phyloP scores from a whole-genome alignment of 305 asterid genomes.

The Salvia sclarea region DNA sequence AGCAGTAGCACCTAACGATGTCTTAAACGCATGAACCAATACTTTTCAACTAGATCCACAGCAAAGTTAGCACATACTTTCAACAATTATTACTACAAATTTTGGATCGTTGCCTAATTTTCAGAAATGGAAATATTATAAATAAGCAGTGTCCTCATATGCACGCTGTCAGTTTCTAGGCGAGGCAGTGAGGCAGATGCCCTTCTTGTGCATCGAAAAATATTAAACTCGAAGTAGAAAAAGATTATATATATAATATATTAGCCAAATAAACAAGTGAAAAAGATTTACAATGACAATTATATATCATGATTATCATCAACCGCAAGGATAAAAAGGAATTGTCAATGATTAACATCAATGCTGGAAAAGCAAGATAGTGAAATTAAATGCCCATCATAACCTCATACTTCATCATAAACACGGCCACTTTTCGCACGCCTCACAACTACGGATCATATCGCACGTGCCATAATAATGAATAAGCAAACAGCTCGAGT shows the following conservation, averaged over 20 bases:
- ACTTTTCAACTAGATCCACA: neutral
- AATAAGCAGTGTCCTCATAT: neutral
- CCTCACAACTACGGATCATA: neutral
- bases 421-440: neutral
- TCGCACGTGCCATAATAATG: conserved; percentile 19
- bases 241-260: neutral
- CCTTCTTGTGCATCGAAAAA: neutral
- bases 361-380: conserved; percentile 1
- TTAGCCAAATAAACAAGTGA: conserved; percentile 9
- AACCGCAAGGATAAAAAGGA: neutral
- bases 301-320: neutral
- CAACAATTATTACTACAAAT: neutral
- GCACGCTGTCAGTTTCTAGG: neutral
- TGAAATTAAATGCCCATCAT: neutral
- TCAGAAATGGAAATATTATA: neutral
- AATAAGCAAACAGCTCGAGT: conserved; percentile 14
- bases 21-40: neutral
- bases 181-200: neutral
- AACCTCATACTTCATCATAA: conserved; percentile 10
- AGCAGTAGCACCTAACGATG: neutral
- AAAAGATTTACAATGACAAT: neutral
- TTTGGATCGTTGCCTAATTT: neutral
- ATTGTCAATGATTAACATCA: neutral
- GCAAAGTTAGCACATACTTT: neutral
- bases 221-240: neutral